These are phyloP conservation scores for Spiraea crenata DNA, from an alignment of 331 rosid species.

Conservation along the genomic window DNA sequence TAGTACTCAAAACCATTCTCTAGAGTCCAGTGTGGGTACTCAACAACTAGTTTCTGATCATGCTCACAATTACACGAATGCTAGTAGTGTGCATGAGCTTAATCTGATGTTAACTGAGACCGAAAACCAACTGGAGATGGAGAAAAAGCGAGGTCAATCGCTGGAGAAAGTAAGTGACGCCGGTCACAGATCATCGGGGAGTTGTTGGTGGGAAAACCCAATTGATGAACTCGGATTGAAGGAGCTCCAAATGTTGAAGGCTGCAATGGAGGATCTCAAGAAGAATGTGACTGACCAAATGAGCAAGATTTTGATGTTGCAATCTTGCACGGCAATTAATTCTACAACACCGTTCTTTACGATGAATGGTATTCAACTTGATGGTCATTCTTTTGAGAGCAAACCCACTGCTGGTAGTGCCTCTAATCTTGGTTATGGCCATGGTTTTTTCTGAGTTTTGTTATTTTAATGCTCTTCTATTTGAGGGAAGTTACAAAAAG, in stretches of 20 bases:
- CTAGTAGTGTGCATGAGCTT: constrained; percentile 1
- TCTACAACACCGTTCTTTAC: background rate
- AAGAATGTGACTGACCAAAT: constrained; percentile 31
- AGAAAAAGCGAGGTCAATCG: constrained; percentile 12
- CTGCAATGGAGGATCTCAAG: constrained; percentile 23
- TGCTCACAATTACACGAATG: background rate
- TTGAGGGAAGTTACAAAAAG: too few species aligned
- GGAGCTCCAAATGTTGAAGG: constrained; percentile 14
- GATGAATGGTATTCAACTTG: background rate
- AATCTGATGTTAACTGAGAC: background rate
- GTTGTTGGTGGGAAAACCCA: constrained; percentile 24
- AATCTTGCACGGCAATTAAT: background rate
- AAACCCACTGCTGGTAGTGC: constrained; percentile 31
- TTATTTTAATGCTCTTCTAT: background rate
- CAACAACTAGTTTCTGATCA: too few species aligned
- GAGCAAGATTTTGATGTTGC: constrained; percentile 34
- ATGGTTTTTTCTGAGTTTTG: constrained; percentile 9
- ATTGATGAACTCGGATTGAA: constrained; percentile 9
- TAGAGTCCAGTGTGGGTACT: background rate
- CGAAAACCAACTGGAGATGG: constrained; percentile 4
- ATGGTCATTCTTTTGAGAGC: constrained; percentile 29
- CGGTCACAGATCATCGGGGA: background rate
- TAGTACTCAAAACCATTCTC: background rate
- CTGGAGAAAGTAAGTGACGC: constrained; percentile 8
- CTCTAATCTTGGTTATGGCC: constrained; percentile 32